Conservation (phyloP, 164 flowering plant species). For the Piper betle region DNA sequence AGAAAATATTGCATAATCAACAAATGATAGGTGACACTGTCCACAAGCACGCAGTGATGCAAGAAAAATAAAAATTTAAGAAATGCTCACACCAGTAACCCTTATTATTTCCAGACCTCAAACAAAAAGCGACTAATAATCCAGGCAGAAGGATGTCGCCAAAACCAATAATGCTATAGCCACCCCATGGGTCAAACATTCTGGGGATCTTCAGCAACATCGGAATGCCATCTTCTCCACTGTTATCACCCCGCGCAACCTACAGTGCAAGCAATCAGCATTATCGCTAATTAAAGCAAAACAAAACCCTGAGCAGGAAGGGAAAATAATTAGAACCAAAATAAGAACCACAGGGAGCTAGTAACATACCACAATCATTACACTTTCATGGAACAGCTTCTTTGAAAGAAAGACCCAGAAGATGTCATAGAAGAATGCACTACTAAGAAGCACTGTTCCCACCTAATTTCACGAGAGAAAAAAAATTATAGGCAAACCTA, state of each 20-base stretch:
- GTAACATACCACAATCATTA: constrained; percentile 88
- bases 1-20: background rate
- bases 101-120: constrained; percentile 37
- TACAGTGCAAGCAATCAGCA: constrained; percentile 8
- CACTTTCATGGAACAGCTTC: constrained; percentile 79
- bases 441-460: constrained; percentile 89
- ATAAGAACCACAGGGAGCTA: constrained; percentile 1
- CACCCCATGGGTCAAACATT: constrained; percentile 99
- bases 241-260: constrained; percentile 97
- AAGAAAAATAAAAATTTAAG: no score
- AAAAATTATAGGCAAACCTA: background rate
- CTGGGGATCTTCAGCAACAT: constrained; percentile 95
- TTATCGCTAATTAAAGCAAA: background rate
- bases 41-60: background rate
- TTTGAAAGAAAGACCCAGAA: constrained; percentile 96
- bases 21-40: background rate
- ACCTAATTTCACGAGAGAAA: constrained; percentile 35
- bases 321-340: background rate
- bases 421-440: constrained; percentile 94
- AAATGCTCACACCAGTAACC: background rate
- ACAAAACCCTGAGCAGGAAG: background rate
- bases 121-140: constrained; percentile 66
- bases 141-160: constrained; percentile 98
- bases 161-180: constrained; percentile 94
- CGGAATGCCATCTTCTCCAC: constrained; percentile 97